Evolutionary conservation across 2,329 filamentous ascomycete genomes (phyloP).

Genomic region (Hypoxylon sp.): DNA sequence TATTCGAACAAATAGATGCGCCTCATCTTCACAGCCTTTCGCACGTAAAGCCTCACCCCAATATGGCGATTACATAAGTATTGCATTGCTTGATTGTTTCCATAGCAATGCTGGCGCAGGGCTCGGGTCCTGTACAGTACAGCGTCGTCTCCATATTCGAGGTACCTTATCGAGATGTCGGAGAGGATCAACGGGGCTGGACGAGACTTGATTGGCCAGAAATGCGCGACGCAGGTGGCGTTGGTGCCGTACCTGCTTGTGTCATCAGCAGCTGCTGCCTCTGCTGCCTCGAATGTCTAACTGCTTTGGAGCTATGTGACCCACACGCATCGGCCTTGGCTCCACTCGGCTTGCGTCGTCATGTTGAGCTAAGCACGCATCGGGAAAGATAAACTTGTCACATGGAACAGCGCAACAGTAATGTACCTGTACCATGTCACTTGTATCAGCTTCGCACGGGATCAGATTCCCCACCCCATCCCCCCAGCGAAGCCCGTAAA

Average conservation of each 20-base stretch:
- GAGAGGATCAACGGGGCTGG: conserved; percentile 25
- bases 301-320: conserved; percentile 20
- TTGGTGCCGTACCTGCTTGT: conserved; percentile 33
- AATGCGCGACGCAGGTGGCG: conserved; percentile 14
- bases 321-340: conserved; percentile 9
- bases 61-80: conserved; percentile 4
- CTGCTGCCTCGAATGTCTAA: conserved; percentile 30
- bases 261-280: conserved; percentile 36
- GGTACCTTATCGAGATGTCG: conserved; percentile 14
- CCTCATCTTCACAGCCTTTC: no score
- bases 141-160: not conserved
- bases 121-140: conserved; percentile 23
- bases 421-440: conserved; percentile 19
- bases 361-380: conserved; percentile 4
- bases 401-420: conserved; percentile 11
- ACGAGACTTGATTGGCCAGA: conserved; percentile 17
- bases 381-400: conserved; percentile 18
- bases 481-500: no score
- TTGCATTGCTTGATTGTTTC: no score
- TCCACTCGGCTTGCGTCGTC: conserved; percentile 18
- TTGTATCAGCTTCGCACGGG: conserved; percentile 29
- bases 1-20: no score
- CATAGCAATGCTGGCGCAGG: not conserved
- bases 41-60: no score
- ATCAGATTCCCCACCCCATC: conserved; percentile 28